Evolutionary conservation across 306 rosid species (phyloP).

Genomic region (Cicer arietinum): DNA sequence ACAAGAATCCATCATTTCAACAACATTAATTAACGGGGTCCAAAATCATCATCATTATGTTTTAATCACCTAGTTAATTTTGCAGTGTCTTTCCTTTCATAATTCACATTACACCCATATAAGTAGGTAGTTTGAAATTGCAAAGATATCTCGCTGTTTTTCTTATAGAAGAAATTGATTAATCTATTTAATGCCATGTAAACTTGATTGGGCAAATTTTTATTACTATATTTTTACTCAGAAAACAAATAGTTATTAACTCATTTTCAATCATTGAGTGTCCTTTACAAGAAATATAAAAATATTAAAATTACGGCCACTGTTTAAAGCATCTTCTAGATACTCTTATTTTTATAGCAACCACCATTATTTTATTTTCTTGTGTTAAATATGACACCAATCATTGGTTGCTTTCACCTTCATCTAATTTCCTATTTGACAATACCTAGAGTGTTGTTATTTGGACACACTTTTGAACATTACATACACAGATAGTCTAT

Average conservation of each 20-base stretch:
- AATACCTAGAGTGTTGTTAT: no score
- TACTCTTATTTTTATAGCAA: slow-evolving; percentile 7
- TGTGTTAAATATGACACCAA: slow-evolving; percentile 19
- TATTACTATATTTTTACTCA: not conserved
- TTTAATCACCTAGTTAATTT: slow-evolving; percentile 37
- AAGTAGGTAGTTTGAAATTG: slow-evolving; percentile 17
- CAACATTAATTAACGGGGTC: slow-evolving; percentile 41
- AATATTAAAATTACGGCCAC: not conserved
- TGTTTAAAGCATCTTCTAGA: slow-evolving; percentile 33
- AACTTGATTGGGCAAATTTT: not conserved
- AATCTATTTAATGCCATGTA: not conserved
- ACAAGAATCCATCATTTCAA: slow-evolving; percentile 46
- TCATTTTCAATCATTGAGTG: slow-evolving; percentile 15
- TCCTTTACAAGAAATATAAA: not conserved
- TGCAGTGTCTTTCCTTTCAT: slow-evolving; percentile 30
- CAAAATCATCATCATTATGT: slow-evolving; percentile 40
- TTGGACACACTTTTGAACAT: no score
- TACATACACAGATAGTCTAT: no score
- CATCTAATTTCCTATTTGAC: not conserved
- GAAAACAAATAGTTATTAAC: not conserved
- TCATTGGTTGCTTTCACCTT: slow-evolving; percentile 28
- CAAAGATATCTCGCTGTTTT: no score
- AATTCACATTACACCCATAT: slow-evolving; percentile 1
- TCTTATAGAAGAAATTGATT: not conserved
- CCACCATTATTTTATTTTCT: slow-evolving; percentile 18